These are phyloP conservation scores for Copromyces sp. DNA, from an alignment of 495 filamentous ascomycete species.

Conservation along the genomic window DNA sequence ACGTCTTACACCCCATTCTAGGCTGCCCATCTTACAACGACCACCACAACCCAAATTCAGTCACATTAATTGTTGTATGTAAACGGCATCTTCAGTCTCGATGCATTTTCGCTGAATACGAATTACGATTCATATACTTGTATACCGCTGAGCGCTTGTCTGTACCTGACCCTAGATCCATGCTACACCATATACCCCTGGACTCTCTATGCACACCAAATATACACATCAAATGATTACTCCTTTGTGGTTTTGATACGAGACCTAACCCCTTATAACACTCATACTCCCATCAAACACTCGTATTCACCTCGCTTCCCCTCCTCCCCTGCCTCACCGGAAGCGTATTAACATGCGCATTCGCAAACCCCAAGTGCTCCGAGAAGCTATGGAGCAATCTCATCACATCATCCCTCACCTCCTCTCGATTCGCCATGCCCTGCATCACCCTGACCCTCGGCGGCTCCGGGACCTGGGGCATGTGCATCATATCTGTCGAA, in stretches of 20 bases:
- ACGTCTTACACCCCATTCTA: neutral
- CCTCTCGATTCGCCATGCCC: constrained; percentile 36
- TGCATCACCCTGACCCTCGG: constrained; percentile 42
- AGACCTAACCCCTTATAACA: neutral
- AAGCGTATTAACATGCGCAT: constrained; percentile 17
- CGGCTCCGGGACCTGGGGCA: constrained; percentile 28
- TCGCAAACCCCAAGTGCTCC: constrained; percentile 30
- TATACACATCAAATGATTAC: neutral
- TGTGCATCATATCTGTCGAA: constrained; percentile 4
- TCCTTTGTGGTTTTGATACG: neutral
- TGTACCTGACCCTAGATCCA: neutral
- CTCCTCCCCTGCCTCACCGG: constrained; percentile 16
- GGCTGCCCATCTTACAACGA: neutral
- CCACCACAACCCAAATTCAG: neutral
- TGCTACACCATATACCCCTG: neutral
- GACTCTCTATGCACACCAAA: neutral
- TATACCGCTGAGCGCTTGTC: neutral
- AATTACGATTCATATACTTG: neutral
- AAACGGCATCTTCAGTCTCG: neutral
- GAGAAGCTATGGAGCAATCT: constrained; percentile 40
- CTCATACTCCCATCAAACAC: neutral
- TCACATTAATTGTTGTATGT: neutral
- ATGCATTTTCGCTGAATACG: neutral
- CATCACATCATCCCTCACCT: constrained; percentile 45
- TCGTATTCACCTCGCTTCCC: constrained; percentile 3